Conservation (phyloP, 495 filamentous ascomycete species). For the Eremomyces bilateralis region DNA sequence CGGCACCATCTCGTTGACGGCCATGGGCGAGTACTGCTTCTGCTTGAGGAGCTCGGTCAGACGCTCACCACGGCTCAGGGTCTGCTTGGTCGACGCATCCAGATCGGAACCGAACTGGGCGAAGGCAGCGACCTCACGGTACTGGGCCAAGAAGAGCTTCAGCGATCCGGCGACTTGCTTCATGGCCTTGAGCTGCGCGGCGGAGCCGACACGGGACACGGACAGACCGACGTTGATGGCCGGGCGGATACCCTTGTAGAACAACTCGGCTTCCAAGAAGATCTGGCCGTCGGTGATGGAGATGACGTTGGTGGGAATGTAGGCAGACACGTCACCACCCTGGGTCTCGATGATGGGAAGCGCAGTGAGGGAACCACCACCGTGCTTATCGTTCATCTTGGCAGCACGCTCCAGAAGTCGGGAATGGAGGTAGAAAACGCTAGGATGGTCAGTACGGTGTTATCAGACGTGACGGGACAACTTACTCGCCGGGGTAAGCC, state of each 20-base stretch:
- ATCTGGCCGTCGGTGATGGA: slow-evolving; percentile 99
- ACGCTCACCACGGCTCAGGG: slow-evolving; percentile 93
- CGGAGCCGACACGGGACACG: slow-evolving; percentile 98
- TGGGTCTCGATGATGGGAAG: slow-evolving; percentile 98
- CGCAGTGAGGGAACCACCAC: slow-evolving; percentile 90
- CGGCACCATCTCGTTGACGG: slow-evolving; percentile 98
- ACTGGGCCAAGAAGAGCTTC: slow-evolving; percentile 99
- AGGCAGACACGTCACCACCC: slow-evolving; percentile 99
- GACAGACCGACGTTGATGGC: slow-evolving; percentile 99
- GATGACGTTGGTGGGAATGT: slow-evolving; percentile 99
- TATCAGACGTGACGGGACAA: slow-evolving; percentile 4
- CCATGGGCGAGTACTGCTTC: slow-evolving; percentile 99
- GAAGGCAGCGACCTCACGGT: slow-evolving; percentile 99
- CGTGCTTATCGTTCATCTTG: slow-evolving; percentile 96
- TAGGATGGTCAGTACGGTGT: slow-evolving; percentile 19
- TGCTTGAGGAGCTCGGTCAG: slow-evolving; percentile 98
- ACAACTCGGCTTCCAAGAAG: slow-evolving; percentile 97
- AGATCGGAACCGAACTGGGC: slow-evolving; percentile 99
- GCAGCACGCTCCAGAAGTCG: slow-evolving; percentile 97
- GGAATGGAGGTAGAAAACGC: slow-evolving; percentile 99
- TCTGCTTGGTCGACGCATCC: slow-evolving; percentile 98
- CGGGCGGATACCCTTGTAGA: slow-evolving; percentile 99
- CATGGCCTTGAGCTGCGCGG: slow-evolving; percentile 99
- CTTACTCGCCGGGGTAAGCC: slow-evolving; percentile 91
- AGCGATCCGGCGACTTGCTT: slow-evolving; percentile 99